Evolutionary conservation across 352 stramenopile genomes (phyloP).

Genomic region (Phytopythium chamaehyphon): DNA sequence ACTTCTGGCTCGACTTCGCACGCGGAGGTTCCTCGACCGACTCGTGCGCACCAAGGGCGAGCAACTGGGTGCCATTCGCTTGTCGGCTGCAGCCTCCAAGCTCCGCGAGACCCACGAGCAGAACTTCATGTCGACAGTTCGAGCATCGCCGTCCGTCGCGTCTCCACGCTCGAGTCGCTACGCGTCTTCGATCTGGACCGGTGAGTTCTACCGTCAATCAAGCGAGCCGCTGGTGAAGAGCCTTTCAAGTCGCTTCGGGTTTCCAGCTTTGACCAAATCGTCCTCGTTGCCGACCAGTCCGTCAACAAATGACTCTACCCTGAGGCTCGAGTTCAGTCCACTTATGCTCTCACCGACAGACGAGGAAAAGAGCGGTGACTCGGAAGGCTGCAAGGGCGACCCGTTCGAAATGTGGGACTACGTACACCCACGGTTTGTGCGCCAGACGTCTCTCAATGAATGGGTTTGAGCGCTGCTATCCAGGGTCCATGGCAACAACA

Average conservation of each 20-base stretch:
- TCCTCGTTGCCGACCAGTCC: background rate
- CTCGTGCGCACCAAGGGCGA: conserved; percentile 6
- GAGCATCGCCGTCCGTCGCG: background rate
- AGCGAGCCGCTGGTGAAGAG: background rate
- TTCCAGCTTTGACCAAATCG: background rate
- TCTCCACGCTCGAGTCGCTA: background rate
- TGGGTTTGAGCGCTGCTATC: conserved; percentile 27
- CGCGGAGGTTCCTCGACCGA: conserved; percentile 4
- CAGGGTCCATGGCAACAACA: background rate
- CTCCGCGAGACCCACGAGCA: conserved; percentile 2
- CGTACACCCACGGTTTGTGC: conserved; percentile 40
- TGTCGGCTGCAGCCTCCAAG: background rate
- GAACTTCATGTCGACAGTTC: conserved; percentile 1
- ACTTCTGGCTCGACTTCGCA: conserved; percentile 1
- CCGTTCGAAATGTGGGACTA: conserved; percentile 64
- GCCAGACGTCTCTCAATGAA: conserved; percentile 34
- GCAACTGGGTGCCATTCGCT: conserved; percentile 1
- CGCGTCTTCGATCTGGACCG: background rate
- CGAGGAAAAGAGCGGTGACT: background rate
- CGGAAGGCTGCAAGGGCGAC: conserved; percentile 7
- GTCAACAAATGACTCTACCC: background rate
- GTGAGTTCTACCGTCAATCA: conserved; percentile 1
- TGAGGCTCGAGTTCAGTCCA: background rate
- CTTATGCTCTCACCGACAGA: background rate
- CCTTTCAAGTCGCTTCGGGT: background rate